Evolutionary conservation across 148 eudicot genomes (phyloP).

Genomic region (Cornus kousa): DNA sequence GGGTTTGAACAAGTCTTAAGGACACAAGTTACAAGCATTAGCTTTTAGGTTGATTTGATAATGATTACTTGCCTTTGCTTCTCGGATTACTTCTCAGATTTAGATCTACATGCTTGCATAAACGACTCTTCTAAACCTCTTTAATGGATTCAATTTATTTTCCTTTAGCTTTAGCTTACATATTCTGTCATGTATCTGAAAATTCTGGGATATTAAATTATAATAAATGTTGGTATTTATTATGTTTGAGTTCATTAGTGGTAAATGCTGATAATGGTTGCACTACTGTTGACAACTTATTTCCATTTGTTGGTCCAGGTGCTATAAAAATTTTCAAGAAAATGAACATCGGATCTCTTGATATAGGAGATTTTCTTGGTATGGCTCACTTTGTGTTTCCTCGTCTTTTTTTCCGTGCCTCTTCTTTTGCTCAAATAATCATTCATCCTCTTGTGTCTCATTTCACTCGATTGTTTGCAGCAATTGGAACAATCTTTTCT

Average conservation of each 20-base stretch:
- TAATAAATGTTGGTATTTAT: background rate
- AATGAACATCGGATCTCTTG: conserved; percentile 57
- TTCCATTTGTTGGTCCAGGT: conserved; percentile 33
- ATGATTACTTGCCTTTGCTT: background rate
- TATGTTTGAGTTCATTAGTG: conserved; percentile 3
- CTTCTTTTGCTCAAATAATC: background rate
- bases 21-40: background rate
- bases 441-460: background rate
- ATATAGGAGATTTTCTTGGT: conserved; percentile 70
- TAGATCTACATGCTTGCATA: background rate
- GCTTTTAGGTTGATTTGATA: background rate
- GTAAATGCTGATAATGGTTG: conserved; percentile 2
- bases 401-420: background rate
- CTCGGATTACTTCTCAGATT: background rate
- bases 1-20: background rate
- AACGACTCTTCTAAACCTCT: background rate
- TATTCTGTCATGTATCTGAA: background rate
- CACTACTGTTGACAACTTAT: background rate
- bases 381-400: conserved; percentile 10
- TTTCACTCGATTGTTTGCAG: conserved; percentile 30
- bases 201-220: background rate
- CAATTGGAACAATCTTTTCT: conserved; percentile 74
- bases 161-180: background rate
- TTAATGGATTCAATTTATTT: background rate
- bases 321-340: conserved; percentile 43